A percentile compares a stretch with the other conserved stretches of the same genome.
phyloP scores from a whole-genome alignment of 768 basidiomycete species.

The Rhodosporidiobolus sp. region DNA sequence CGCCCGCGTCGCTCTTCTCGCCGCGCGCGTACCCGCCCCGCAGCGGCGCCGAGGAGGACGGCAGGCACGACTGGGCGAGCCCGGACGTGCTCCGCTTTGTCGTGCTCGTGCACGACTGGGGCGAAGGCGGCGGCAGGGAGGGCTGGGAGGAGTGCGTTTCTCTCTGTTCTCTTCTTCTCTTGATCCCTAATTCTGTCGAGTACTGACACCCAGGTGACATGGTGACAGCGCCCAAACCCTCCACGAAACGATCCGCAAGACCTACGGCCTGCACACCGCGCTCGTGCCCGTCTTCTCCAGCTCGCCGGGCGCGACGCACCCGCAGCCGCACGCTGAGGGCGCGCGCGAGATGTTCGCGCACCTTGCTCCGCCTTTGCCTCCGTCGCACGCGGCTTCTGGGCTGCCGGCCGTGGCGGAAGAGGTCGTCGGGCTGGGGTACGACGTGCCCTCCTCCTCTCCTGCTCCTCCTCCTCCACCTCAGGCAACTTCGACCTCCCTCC shows the following conservation, averaged over 20 bases:
- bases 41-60: constrained; percentile 12
- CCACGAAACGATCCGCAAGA: constrained; percentile 36
- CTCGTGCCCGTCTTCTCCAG: constrained; percentile 27
- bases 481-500: not conserved
- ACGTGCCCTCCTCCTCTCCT: not conserved
- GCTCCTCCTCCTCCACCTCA: not conserved
- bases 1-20: constrained; percentile 30
- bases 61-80: constrained; percentile 33
- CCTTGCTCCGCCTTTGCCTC: not conserved
- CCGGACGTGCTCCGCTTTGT: constrained; percentile 44
- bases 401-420: no score
- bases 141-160: constrained; percentile 18
- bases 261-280: constrained; percentile 31
- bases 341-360: not conserved
- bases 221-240: constrained; percentile 18
- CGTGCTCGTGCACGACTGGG: constrained; percentile 45
- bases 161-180: not conserved
- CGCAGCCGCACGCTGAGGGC: not conserved
- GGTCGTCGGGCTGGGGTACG: constrained; percentile 4
- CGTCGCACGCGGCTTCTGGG: not conserved
- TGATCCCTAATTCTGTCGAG: no score
- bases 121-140: not conserved
- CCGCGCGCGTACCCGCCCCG: constrained; percentile 7
- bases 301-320: not conserved
- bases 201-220: no score